phyloP scores from a whole-genome alignment of 208 protist genomes.

The Entamoeba invadens region DNA sequence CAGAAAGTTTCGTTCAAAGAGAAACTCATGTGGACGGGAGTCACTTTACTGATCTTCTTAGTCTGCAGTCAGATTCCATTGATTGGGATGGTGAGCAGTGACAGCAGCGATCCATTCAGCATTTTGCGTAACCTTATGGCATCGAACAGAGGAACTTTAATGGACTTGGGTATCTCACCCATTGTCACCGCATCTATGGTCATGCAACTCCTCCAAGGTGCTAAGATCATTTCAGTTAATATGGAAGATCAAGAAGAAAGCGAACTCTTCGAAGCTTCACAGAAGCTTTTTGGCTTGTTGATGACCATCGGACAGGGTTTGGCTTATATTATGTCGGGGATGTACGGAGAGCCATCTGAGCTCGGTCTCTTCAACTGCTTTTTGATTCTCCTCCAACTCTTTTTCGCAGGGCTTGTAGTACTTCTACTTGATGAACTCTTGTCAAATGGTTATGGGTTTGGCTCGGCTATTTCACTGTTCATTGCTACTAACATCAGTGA shows the following conservation, averaged over 20 bases:
- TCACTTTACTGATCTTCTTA: constrained; percentile 58
- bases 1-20: neutral
- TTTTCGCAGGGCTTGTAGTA: constrained; percentile 86
- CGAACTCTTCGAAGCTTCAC: constrained; percentile 60
- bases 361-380: constrained; percentile 73
- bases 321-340: constrained; percentile 85
- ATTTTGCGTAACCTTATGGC: too few species aligned
- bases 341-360: constrained; percentile 88
- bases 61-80: constrained; percentile 96
- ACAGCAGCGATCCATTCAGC: too few species aligned
- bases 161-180: constrained; percentile 88
- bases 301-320: constrained; percentile 88
- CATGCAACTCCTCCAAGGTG: constrained; percentile 83
- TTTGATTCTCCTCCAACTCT: constrained; percentile 92
- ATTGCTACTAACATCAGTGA: constrained; percentile 99
- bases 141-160: constrained; percentile 95
- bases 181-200: constrained; percentile 88
- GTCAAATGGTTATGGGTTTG: constrained; percentile 96
- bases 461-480: constrained; percentile 95
- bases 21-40: neutral
- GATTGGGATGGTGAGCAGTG: constrained; percentile 96
- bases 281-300: constrained; percentile 69
- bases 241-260: constrained; percentile 72
- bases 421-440: constrained; percentile 94
- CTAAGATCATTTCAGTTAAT: constrained; percentile 82